A percentile compares a stretch with the other conserved stretches of the same genome.
Conservation (phyloP, 2,329 filamentous ascomycete genomes). For the Aspergillus hiratsukae region DNA sequence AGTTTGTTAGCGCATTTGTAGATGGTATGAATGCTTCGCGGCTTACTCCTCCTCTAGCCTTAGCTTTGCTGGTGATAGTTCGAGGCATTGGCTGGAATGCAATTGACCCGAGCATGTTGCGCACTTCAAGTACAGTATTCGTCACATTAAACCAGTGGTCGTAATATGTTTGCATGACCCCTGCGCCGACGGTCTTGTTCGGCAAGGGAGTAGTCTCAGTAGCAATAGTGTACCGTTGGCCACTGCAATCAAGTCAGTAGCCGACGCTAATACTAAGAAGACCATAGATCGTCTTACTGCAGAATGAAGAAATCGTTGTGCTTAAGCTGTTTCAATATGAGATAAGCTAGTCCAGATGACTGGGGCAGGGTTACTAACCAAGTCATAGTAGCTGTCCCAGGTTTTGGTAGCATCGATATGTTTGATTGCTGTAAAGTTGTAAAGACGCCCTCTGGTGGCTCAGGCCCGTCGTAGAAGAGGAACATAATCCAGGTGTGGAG, state of each 20-base stretch:
- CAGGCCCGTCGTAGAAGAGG: constrained; percentile 58
- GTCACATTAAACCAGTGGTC: constrained; percentile 32
- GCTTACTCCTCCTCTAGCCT: constrained; percentile 34
- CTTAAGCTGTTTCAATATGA: constrained; percentile 20
- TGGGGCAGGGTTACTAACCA: constrained; percentile 32
- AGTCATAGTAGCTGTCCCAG: constrained; percentile 44
- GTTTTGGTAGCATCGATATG: constrained; percentile 46
- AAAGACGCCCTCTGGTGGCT: constrained; percentile 52
- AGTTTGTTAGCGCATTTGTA: neutral
- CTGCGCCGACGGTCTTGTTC: constrained; percentile 22
- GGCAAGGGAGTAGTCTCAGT: constrained; percentile 38
- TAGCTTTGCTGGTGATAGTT: constrained; percentile 30
- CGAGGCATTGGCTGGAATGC: constrained; percentile 36
- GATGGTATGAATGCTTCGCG: constrained; percentile 5
- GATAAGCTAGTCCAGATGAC: neutral
- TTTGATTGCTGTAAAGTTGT: constrained; percentile 51
- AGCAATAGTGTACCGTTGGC: constrained; percentile 38
- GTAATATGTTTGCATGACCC: constrained; percentile 29
- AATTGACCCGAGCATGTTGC: constrained; percentile 29
- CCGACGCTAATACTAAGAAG: neutral
- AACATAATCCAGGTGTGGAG: constrained; percentile 58
- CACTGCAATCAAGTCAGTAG: constrained; percentile 17
- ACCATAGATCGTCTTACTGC: constrained; percentile 7
- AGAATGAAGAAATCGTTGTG: constrained; percentile 40
- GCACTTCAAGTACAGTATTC: constrained; percentile 22